These are phyloP conservation scores for Cordyceps militaris DNA, from an alignment of 2,329 filamentous ascomycete genomes.

Conservation along the genomic window DNA sequence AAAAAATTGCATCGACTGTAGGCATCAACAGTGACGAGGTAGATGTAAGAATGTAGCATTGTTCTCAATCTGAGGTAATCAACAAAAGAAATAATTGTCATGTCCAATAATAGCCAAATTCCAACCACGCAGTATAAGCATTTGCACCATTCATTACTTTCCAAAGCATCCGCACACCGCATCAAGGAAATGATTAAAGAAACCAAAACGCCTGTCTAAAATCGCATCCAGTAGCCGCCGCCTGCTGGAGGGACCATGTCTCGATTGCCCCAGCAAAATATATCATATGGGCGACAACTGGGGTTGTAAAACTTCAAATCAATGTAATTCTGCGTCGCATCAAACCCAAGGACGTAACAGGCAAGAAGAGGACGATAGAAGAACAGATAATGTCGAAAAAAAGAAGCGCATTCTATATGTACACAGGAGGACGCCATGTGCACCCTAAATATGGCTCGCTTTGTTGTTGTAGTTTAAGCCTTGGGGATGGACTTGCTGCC, in stretches of 20 bases:
- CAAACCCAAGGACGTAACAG: conserved; percentile 7
- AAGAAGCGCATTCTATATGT: conserved; percentile 8
- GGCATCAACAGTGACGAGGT: background rate
- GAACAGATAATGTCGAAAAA: background rate
- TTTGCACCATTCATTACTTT: conserved; percentile 8
- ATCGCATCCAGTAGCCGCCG: background rate
- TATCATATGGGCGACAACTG: background rate
- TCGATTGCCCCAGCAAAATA: background rate
- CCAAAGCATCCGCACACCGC: conserved; percentile 3
- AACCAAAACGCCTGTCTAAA: conserved; percentile 1
- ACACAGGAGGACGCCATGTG: background rate
- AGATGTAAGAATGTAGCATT: conserved; percentile 9
- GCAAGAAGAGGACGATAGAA: background rate
- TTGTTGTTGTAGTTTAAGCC: conserved; percentile 15
- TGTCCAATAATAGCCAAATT: background rate
- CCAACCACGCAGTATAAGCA: background rate
- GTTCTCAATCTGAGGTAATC: conserved; percentile 7
- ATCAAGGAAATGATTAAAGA: background rate
- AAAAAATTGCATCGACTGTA: background rate
- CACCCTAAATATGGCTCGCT: background rate
- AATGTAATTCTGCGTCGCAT: conserved; percentile 5
- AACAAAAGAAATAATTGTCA: conserved; percentile 9
- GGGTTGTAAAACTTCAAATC: background rate
- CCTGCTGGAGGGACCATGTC: background rate
- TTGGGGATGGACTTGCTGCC: conserved; percentile 30